Evolutionary conservation across 2,329 filamentous ascomycete species (phyloP), one percentile per base, ranked within the genome.

Genomic region (Westerdykella sp.): DNA sequence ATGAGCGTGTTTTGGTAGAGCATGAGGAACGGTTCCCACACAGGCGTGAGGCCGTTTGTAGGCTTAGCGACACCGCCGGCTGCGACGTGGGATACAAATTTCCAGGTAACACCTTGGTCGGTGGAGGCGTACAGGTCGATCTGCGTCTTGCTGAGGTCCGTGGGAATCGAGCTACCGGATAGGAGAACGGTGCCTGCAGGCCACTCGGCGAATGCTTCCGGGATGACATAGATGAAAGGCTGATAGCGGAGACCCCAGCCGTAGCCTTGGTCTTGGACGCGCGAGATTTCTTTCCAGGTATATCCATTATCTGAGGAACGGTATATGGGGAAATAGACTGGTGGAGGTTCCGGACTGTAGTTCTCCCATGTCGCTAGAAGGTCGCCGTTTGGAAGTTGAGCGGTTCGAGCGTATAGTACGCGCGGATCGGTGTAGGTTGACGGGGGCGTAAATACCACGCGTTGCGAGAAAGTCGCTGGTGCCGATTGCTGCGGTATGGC

Each of bases 1-100:
- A 86, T 74, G 14, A 87, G 66, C 40, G 77, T 70, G 41, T 77
- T 72, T 43, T 83, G 66, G 59, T 81, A 74, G 36, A 74, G 69
- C 59, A 75, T 73, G 34, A 87, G 65, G 61, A 83, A 85, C 0
- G 84, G 84, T 61, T 87, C 84, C 84, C 84, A 87, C 15, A 87
- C 79, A 0, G 83, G 81, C 0, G 80, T 83, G 31, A 80, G 61
- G 1, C 80, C 83, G 55, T 87, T 84, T 55, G 78, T 74, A 3
- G 82, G 77, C 0, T 69, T 55, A 2, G 82, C 81, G 37, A 73
- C 72, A n/a, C 81, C 81, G 28, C 83, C 84, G 1, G 70, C 67
- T 1, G 82, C 83, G 36, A 87, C 76, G 50, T 80, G 75, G 45
- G 77, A 81, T 41, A 85, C 75, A 51, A 85, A 87, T 22, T 77